Evolutionary conservation across 2,329 filamentous ascomycete species (phyloP).

Genomic region (Beauveria sp.): DNA sequence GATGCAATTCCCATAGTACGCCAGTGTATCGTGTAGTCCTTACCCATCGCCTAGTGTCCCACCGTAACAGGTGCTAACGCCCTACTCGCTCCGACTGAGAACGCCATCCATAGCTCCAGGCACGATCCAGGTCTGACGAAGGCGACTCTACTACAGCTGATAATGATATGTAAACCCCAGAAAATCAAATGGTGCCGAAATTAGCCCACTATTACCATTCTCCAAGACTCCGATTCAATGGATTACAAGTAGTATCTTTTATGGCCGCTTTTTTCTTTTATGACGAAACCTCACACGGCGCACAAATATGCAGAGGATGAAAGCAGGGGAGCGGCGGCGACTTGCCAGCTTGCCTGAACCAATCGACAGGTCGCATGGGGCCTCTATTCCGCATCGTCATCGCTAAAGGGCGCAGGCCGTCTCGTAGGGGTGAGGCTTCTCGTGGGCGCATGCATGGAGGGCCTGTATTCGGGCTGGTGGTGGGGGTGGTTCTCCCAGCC

Average conservation of each 20-base stretch:
- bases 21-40: background rate
- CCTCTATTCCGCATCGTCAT: conserved; percentile 23
- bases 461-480: conserved; percentile 20
- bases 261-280: background rate
- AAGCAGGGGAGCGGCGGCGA: background rate
- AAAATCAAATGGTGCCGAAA: background rate
- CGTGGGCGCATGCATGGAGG: conserved; percentile 23
- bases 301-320: background rate
- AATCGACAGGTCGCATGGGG: background rate
- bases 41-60: background rate
- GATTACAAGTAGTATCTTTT: background rate
- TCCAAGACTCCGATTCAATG: conserved; percentile 1
- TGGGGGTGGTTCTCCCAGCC: conserved; percentile 18
- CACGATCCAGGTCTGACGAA: background rate
- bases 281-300: background rate
- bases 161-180: background rate
- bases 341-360: conserved; percentile 6
- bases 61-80: conserved; percentile 8
- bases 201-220: background rate
- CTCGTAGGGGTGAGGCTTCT: conserved; percentile 32
- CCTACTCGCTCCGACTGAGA: conserved; percentile 6
- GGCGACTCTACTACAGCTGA: background rate
- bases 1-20: background rate
- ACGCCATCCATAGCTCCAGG: background rate
- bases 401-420: conserved; percentile 30